A percentile compares a stretch with the other conserved stretches of the same genome.
Conservation (phyloP, 768 basidiomycete genomes). For the Boletus speciosus region DNA sequence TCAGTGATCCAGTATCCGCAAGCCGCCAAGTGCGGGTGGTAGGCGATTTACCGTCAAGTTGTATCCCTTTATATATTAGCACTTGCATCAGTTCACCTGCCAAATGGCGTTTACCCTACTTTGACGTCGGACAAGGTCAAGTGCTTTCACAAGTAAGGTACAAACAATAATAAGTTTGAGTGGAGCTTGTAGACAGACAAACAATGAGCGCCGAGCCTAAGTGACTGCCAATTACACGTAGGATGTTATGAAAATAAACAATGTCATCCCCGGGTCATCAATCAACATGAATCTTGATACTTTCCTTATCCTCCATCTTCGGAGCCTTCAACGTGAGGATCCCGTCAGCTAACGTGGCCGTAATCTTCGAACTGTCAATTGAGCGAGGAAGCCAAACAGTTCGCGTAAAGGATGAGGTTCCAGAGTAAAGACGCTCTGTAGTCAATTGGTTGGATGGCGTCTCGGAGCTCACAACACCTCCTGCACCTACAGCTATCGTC, state of each 20-base stretch:
- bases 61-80: too few species aligned
- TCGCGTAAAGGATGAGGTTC: slow-evolving; percentile 55
- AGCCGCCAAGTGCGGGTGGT: too few species aligned
- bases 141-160: too few species aligned
- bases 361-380: slow-evolving; percentile 53
- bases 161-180: not conserved
- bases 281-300: slow-evolving; percentile 45
- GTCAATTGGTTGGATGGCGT: slow-evolving; percentile 45
- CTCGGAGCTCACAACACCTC: slow-evolving; percentile 16
- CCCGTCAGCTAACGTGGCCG: slow-evolving; percentile 66
- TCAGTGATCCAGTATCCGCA: too few species aligned
- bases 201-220: not conserved
- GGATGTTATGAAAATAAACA: not conserved
- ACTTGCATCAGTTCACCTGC: too few species aligned
- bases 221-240: not conserved
- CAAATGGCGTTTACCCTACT: too few species aligned
- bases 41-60: too few species aligned
- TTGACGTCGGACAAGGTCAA: too few species aligned
- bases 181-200: slow-evolving; percentile 6
- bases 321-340: slow-evolving; percentile 60
- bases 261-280: not conserved
- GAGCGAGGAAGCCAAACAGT: slow-evolving; percentile 70
- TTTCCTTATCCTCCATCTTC: slow-evolving; percentile 58
- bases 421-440: slow-evolving; percentile 57
- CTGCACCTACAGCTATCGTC: slow-evolving; percentile 3